Conservation (phyloP, 352 stramenopile species). For the Halophytophthora polymorphica region DNA sequence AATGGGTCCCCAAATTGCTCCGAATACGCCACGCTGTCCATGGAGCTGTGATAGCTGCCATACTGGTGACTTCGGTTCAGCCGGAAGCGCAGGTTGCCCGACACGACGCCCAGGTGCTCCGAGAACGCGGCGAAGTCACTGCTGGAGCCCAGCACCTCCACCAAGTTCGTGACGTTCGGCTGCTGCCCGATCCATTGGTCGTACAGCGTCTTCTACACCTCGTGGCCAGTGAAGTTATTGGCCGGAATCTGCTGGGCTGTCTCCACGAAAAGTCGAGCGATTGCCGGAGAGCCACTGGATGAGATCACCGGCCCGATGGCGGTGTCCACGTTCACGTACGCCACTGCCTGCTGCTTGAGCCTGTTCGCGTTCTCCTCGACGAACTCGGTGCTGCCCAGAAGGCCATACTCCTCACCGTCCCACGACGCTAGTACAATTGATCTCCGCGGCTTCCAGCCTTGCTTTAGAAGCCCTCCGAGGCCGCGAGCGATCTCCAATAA, state of each 20-base stretch:
- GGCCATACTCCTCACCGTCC: constrained; percentile 73
- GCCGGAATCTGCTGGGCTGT: constrained; percentile 43
- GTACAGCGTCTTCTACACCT: constrained; percentile 23
- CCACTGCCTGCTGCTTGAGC: constrained; percentile 42
- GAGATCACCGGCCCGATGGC: constrained; percentile 45
- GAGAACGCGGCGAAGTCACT: constrained; percentile 82
- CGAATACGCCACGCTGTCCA: constrained; percentile 77
- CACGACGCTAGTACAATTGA: constrained; percentile 69
- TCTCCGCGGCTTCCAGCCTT: constrained; percentile 53
- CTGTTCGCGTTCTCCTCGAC: constrained; percentile 43
- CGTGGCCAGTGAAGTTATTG: constrained; percentile 20
- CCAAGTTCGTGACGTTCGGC: constrained; percentile 44
- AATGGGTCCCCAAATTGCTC: constrained; percentile 53
- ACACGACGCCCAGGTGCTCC: constrained; percentile 78
- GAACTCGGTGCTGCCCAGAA: constrained; percentile 75
- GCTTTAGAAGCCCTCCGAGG: constrained; percentile 42
- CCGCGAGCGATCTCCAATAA: constrained; percentile 64
- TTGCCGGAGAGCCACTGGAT: constrained; percentile 46
- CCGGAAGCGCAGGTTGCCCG: constrained; percentile 67
- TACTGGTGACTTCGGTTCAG: constrained; percentile 12
- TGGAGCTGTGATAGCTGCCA: constrained; percentile 83
- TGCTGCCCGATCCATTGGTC: constrained; percentile 32
- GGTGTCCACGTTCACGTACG: constrained; percentile 82
- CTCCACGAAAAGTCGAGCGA: constrained; percentile 46
- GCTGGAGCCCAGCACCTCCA: constrained; percentile 56